Evolutionary conservation across 2,329 filamentous ascomycete species (phyloP).

Genomic region (Elsinoe perseae): DNA sequence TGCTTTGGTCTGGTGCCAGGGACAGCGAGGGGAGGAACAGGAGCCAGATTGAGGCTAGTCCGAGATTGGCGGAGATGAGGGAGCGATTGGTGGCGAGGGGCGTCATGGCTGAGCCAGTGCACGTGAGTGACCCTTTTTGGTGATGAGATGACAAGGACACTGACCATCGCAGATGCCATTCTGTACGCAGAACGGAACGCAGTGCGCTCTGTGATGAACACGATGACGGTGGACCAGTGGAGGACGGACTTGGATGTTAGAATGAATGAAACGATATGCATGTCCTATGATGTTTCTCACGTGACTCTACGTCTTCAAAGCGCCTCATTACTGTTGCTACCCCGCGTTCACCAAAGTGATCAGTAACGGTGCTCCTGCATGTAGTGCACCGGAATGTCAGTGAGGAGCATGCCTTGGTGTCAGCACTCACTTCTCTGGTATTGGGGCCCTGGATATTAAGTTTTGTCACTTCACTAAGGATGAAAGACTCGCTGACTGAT

Average conservation of each 20-base stretch:
- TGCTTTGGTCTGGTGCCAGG: constrained; percentile 67
- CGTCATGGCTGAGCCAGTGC: constrained; percentile 56
- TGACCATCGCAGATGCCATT: constrained; percentile 53
- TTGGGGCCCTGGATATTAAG: no score
- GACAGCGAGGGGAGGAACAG: constrained; percentile 61
- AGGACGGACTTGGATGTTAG: neutral
- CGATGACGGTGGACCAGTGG: neutral
- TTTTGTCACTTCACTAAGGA: no score
- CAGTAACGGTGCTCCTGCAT: no score
- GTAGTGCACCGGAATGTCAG: no score
- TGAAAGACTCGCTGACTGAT: no score
- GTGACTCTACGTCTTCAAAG: no score
- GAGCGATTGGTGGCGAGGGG: constrained; percentile 66
- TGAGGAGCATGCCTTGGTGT: no score
- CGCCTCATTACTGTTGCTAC: no score
- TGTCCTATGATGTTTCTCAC: no score
- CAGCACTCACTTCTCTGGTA: no score
- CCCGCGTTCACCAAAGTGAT: no score
- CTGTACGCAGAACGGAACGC: constrained; percentile 56
- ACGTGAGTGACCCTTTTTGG: neutral
- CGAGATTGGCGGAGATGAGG: constrained; percentile 65
- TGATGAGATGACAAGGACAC: neutral
- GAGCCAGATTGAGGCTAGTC: constrained; percentile 61
- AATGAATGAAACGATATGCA: neutral
- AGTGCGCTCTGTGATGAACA: constrained; percentile 32